These are phyloP conservation scores for Dendryphion nanum DNA, from an alignment of 2,329 filamentous ascomycete genomes.

Conservation along the genomic window DNA sequence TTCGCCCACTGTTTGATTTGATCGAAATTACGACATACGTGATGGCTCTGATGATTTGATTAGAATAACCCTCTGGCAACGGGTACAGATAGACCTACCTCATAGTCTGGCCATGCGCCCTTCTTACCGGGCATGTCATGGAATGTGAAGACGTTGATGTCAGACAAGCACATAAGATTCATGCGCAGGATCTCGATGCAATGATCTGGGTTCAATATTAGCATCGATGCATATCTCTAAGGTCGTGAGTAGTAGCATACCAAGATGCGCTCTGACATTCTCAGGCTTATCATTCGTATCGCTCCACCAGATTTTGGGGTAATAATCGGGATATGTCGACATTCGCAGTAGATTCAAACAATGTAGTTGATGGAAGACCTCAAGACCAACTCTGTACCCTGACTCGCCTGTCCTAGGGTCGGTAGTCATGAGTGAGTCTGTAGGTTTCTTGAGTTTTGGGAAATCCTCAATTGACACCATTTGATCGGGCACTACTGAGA, in stretches of 20 bases:
- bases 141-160: conserved; percentile 37
- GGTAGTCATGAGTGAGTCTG: conserved; percentile 54
- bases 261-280: conserved; percentile 23
- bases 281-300: conserved; percentile 30
- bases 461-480: conserved; percentile 59
- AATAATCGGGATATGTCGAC: conserved; percentile 33
- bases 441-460: conserved; percentile 52
- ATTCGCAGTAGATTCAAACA: conserved; percentile 38
- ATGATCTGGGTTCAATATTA: conserved; percentile 22
- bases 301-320: conserved; percentile 24
- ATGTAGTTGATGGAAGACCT: conserved; percentile 55
- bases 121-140: conserved; percentile 19
- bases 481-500: conserved; percentile 55
- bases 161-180: conserved; percentile 36
- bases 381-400: conserved; percentile 59
- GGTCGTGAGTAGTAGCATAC: conserved; percentile 11
- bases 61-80: too few relatives aligned
- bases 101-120: conserved; percentile 32
- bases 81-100: conserved; percentile 5
- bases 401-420: conserved; percentile 56
- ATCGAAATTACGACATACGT: conserved; percentile 37
- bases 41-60: conserved; percentile 11
- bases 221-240: not conserved
- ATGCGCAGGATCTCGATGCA: conserved; percentile 38
- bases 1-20: conserved; percentile 31